Evolutionary conservation across 2,329 filamentous ascomycete genomes (phyloP).

Genomic region (Ophiosphaerella korrae): DNA sequence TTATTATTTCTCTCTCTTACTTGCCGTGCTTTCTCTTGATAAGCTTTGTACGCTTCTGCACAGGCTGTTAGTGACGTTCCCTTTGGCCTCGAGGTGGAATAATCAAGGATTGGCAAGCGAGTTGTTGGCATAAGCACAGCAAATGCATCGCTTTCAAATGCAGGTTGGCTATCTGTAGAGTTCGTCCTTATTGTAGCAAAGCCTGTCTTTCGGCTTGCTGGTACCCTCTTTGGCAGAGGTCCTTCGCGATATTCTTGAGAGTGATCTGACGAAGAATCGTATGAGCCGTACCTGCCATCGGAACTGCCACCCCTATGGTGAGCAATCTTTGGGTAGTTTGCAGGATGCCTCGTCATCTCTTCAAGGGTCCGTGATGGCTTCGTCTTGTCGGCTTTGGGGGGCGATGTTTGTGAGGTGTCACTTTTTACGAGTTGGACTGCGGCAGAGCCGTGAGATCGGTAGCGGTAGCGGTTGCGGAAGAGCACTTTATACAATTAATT

Average conservation of each 20-base stretch:
- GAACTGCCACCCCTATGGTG: constrained; percentile 4
- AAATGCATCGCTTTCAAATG: constrained; percentile 43
- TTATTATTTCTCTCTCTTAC: constrained; percentile 29
- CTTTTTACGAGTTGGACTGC: constrained; percentile 3
- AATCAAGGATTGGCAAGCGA: constrained; percentile 34
- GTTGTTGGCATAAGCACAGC: constrained; percentile 43
- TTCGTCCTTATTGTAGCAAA: constrained; percentile 36
- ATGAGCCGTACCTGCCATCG: background rate
- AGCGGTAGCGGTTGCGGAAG: constrained; percentile 9
- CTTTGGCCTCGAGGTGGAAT: constrained; percentile 18
- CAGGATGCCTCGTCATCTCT: constrained; percentile 6
- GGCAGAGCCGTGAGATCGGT: constrained; percentile 5
- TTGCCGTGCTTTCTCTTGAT: constrained; percentile 33
- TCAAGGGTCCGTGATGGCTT: constrained; percentile 14
- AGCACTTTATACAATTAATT: background rate
- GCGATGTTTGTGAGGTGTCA: constrained; percentile 1
- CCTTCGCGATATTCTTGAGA: constrained; percentile 1
- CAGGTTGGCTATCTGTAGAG: constrained; percentile 26
- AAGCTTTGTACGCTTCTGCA: constrained; percentile 35
- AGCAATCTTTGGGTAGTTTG: background rate
- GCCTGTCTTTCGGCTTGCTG: constrained; percentile 31
- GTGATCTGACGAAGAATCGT: constrained; percentile 3
- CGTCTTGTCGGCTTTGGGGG: constrained; percentile 9
- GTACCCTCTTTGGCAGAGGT: constrained; percentile 14
- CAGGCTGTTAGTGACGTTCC: constrained; percentile 24